Evolutionary conservation across 495 filamentous ascomycete genomes (phyloP).

Genomic region (Xylona heveae): DNA sequence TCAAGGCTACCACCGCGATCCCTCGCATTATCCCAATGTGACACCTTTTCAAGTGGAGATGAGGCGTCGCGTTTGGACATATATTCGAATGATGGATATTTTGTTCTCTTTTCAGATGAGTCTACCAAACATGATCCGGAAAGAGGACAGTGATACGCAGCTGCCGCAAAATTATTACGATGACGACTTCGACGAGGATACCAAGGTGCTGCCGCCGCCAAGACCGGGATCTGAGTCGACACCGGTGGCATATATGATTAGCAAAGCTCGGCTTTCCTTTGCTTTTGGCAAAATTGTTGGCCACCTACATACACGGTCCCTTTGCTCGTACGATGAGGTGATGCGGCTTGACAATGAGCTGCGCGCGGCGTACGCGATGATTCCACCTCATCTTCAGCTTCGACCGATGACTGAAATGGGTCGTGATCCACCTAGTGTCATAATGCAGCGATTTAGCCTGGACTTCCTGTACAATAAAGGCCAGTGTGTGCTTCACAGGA

Average conservation of each 20-base stretch:
- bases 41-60: slow-evolving; percentile 82
- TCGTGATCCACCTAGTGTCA: slow-evolving; percentile 50
- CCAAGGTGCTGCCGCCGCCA: slow-evolving; percentile 51
- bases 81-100: slow-evolving; percentile 62
- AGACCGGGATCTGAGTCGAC: slow-evolving; percentile 60
- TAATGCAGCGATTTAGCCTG: slow-evolving; percentile 64
- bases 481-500: slow-evolving; percentile 64
- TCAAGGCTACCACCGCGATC: slow-evolving; percentile 91
- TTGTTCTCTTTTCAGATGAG: slow-evolving; percentile 83
- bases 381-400: slow-evolving; percentile 50
- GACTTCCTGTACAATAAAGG: slow-evolving; percentile 70
- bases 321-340: slow-evolving; percentile 55
- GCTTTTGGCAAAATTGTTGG: slow-evolving; percentile 40
- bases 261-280: slow-evolving; percentile 45
- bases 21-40: slow-evolving; percentile 62
- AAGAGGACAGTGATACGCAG: slow-evolving; percentile 64
- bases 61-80: slow-evolving; percentile 71
- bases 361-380: slow-evolving; percentile 38
- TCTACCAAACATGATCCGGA: slow-evolving; percentile 71
- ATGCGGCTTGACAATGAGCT: slow-evolving; percentile 53
- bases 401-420: slow-evolving; percentile 50
- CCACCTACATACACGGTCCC: slow-evolving; percentile 21
- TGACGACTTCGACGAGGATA: slow-evolving; percentile 73
- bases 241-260: slow-evolving; percentile 72
- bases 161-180: slow-evolving; percentile 83